Conservation (phyloP, 306 rosid genomes). For the Trichosanthes cucumerina region DNA sequence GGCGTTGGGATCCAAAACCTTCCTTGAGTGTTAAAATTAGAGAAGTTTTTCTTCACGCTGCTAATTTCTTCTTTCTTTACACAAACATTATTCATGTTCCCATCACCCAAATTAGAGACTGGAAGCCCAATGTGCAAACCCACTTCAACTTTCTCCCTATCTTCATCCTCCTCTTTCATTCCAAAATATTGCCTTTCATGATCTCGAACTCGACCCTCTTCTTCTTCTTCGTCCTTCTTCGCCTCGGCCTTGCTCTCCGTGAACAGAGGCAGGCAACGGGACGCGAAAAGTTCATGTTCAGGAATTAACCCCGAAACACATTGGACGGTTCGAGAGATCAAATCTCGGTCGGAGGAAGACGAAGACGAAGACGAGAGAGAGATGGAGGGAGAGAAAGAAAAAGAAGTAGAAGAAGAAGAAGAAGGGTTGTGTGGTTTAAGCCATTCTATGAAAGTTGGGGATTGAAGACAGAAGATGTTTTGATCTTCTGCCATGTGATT, state of each 20-base stretch:
- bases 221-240: conserved; percentile 25
- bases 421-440: conserved; percentile 55
- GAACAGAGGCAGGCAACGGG: conserved; percentile 47
- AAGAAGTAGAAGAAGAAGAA: conserved; percentile 17
- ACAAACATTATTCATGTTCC: conserved; percentile 23
- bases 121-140: conserved; percentile 86
- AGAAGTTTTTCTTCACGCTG: conserved; percentile 26
- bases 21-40: conserved; percentile 38
- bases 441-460: conserved; percentile 93
- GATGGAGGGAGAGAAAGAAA: conserved; percentile 12
- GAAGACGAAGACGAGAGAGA: conserved; percentile 22
- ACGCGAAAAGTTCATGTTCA: background rate
- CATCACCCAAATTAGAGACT: background rate
- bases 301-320: background rate
- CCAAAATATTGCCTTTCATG: background rate
- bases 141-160: conserved; percentile 43
- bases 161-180: conserved; percentile 33
- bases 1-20: conserved; percentile 98
- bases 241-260: conserved; percentile 16
- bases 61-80: conserved; percentile 31
- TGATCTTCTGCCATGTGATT: conserved; percentile 29
- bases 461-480: conserved; percentile 35
- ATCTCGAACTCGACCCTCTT: conserved; percentile 4
- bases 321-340: conserved; percentile 23
- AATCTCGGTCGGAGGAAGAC: conserved; percentile 16